Conservation (phyloP, 495 filamentous ascomycete genomes). For the Penicillium flavigenum region DNA sequence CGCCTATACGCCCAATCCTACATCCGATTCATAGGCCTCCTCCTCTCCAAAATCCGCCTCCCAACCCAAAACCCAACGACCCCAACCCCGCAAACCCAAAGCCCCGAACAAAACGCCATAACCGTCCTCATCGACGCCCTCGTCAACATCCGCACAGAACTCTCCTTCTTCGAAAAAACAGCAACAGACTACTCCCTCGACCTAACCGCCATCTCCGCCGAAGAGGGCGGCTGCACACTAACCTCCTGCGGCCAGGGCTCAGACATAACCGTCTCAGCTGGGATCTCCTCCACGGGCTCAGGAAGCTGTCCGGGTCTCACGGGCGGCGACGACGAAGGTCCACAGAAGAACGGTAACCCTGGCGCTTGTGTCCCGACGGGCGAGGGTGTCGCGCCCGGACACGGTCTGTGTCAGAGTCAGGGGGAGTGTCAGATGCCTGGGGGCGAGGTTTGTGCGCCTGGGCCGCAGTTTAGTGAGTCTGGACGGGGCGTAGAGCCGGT, state of each 20-base stretch:
- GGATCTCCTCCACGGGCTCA: constrained; percentile 23
- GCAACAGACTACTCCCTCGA: constrained; percentile 60
- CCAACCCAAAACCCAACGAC: constrained; percentile 40
- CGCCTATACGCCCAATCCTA: constrained; percentile 72
- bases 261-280: constrained; percentile 20
- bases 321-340: constrained; percentile 8
- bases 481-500: background rate
- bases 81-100: constrained; percentile 16
- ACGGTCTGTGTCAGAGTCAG: constrained; percentile 21
- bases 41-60: constrained; percentile 63
- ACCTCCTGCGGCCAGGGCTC: constrained; percentile 10
- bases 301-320: constrained; percentile 23
- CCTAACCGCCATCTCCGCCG: constrained; percentile 42
- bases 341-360: background rate
- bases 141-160: constrained; percentile 64
- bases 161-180: constrained; percentile 66
- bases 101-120: constrained; percentile 48
- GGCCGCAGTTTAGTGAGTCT: background rate
- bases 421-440: constrained; percentile 30
- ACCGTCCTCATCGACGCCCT: constrained; percentile 63
- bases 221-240: constrained; percentile 19
- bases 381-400: background rate
- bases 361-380: background rate
- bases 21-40: constrained; percentile 63
- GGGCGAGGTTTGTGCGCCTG: constrained; percentile 16